Percentiles rank a stretch among this genome's conserved stretches.
Conservation (phyloP, 345 rosid genomes). For the Balakata baccata region DNA sequence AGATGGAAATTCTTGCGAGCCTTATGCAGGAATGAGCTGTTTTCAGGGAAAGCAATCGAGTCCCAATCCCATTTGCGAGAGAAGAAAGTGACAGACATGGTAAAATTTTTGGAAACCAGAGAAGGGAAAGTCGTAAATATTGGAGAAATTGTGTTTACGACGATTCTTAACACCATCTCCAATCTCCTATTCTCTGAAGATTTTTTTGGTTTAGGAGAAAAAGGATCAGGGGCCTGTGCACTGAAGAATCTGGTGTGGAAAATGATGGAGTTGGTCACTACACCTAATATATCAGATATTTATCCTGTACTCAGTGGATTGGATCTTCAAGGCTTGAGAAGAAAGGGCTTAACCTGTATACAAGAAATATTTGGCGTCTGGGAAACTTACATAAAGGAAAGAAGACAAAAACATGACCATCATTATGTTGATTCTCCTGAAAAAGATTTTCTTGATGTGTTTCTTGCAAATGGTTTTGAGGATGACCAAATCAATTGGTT, state of each 20-base stretch:
- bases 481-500: conserved; percentile 22
- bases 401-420: conserved; percentile 8
- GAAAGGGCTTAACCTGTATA: neutral
- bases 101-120: conserved; percentile 4
- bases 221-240: neutral
- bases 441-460: conserved; percentile 18
- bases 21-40: conserved; percentile 17
- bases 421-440: neutral
- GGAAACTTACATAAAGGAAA: conserved; percentile 16
- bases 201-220: neutral
- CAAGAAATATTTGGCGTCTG: conserved; percentile 2
- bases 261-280: neutral
- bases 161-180: conserved; percentile 9
- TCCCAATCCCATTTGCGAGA: conserved; percentile 12
- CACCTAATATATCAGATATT: conserved; percentile 6
- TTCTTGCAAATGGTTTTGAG: conserved; percentile 13
- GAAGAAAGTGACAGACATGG: conserved; percentile 15
- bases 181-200: conserved; percentile 13
- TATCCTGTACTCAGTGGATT: conserved; percentile 2
- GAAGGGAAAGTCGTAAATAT: conserved; percentile 9
- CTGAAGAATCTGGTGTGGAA: neutral
- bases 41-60: conserved; percentile 15
- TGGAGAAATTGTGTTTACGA: conserved; percentile 14
- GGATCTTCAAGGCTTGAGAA: conserved; percentile 18
- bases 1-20: conserved; percentile 4